Percentiles rank a stretch among this genome's conserved stretches.
These are phyloP conservation scores for Cichorium intybus DNA, from an alignment of 140 eudicot genomes.

Conservation along the genomic window DNA sequence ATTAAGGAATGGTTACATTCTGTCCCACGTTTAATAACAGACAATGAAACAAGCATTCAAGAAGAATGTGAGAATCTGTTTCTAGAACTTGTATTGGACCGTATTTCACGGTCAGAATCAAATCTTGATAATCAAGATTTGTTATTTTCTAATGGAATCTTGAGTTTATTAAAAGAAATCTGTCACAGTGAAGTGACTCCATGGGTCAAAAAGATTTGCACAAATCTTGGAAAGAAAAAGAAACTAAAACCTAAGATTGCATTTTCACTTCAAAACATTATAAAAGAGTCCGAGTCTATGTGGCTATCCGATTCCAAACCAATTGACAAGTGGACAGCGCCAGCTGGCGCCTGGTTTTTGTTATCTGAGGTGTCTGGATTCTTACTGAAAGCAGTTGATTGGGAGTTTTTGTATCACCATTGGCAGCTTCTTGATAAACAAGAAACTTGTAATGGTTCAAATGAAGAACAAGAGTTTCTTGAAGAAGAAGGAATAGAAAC, in stretches of 20 bases:
- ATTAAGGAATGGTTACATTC: constrained; percentile 92
- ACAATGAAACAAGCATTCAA: constrained; percentile 92
- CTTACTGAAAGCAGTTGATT: constrained; percentile 69
- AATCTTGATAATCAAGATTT: constrained; percentile 17
- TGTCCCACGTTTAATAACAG: constrained; percentile 68
- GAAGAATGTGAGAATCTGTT: constrained; percentile 95
- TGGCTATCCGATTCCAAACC: constrained; percentile 68
- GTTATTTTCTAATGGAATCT: constrained; percentile 53
- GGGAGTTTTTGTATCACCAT: constrained; percentile 90
- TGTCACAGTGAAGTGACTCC: constrained; percentile 82
- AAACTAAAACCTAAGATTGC: constrained; percentile 64
- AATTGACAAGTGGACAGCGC: constrained; percentile 88
- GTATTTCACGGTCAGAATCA: constrained; percentile 64
- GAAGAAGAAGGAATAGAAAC: constrained; percentile 37
- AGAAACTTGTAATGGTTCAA: constrained; percentile 29
- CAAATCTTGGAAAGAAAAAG: constrained; percentile 84
- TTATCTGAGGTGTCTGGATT: constrained; percentile 77
- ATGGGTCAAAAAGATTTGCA: constrained; percentile 89
- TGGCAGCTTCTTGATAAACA: constrained; percentile 87
- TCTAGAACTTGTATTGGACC: constrained; percentile 71
- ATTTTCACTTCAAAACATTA: constrained; percentile 69
- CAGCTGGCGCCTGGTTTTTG: constrained; percentile 88
- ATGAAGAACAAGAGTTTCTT: constrained; percentile 19
- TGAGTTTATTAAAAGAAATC: constrained; percentile 53
- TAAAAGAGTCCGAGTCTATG: constrained; percentile 63